Evolutionary conservation across 2,329 filamentous ascomycete species (phyloP).

Genomic region (Aspergillus uvarum): DNA sequence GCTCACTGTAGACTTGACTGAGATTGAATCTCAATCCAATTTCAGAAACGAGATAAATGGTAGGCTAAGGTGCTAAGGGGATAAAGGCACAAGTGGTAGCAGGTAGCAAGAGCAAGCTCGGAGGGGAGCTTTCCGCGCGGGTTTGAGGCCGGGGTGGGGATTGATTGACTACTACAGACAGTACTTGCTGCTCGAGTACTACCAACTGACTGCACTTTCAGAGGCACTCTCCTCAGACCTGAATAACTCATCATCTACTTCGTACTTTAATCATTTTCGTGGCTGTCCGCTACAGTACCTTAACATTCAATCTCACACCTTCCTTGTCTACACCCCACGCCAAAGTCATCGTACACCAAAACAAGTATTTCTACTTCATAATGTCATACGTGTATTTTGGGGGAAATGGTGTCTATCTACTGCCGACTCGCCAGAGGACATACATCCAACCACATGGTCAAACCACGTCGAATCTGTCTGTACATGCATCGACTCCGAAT

Average conservation of each 20-base stretch:
- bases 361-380: conserved; percentile 1
- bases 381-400: conserved; percentile 34
- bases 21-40: background rate
- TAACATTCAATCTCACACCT: too few relatives aligned
- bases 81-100: background rate
- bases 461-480: conserved; percentile 4
- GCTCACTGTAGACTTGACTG: background rate
- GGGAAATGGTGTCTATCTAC: conserved; percentile 37
- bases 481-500: conserved; percentile 18
- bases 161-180: background rate
- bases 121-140: conserved; percentile 8
- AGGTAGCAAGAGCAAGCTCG: background rate
- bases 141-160: too few relatives aligned
- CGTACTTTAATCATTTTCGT: too few relatives aligned
- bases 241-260: too few relatives aligned
- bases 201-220: too few relatives aligned
- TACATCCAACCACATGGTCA: conserved; percentile 17
- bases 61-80: background rate
- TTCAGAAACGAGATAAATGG: too few relatives aligned
- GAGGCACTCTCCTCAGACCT: too few relatives aligned
- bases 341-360: background rate
- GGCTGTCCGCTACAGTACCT: too few relatives aligned
- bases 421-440: conserved; percentile 25
- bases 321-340: too few relatives aligned
- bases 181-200: background rate